A percentile compares a stretch with the other conserved stretches of the same genome.
phyloP scores from a whole-genome alignment of 306 rosid species.

The Trichosanthes truncata region DNA sequence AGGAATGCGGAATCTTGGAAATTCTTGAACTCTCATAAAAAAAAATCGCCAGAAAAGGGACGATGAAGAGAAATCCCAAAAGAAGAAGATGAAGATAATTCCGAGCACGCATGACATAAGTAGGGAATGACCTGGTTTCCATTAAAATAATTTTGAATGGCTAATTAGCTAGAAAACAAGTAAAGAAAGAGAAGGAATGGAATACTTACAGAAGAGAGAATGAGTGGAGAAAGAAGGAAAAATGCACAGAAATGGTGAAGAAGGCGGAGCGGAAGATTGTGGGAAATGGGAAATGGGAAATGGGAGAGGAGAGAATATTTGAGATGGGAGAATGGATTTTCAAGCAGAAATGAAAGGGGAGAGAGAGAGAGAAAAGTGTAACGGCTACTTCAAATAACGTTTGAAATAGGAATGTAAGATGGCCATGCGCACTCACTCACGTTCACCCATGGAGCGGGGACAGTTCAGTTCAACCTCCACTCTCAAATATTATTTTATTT shows the following conservation, averaged over 20 bases:
- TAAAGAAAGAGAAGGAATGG: not conserved
- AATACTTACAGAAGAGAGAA: not conserved
- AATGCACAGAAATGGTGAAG: not conserved
- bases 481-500: no score
- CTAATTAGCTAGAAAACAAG: not conserved
- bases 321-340: conserved; percentile 24
- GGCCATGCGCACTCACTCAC: not conserved
- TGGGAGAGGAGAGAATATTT: not conserved
- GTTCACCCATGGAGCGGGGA: not conserved
- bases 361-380: not conserved
- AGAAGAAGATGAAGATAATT: not conserved
- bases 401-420: not conserved
- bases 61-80: not conserved
- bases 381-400: not conserved
- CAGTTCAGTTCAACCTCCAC: not conserved
- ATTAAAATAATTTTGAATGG: no score
- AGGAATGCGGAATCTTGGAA: not conserved
- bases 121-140: no score
- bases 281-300: not conserved
- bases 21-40: not conserved
- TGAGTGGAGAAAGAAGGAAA: conserved; percentile 17
- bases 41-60: not conserved
- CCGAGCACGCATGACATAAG: no score
- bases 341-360: not conserved
- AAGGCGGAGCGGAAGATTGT: not conserved